A percentile compares a stretch with the other conserved stretches of the same genome.
These are phyloP conservation scores for Cunninghamia lanceolata DNA, from an alignment of 75 land plant species.

Conservation along the genomic window DNA sequence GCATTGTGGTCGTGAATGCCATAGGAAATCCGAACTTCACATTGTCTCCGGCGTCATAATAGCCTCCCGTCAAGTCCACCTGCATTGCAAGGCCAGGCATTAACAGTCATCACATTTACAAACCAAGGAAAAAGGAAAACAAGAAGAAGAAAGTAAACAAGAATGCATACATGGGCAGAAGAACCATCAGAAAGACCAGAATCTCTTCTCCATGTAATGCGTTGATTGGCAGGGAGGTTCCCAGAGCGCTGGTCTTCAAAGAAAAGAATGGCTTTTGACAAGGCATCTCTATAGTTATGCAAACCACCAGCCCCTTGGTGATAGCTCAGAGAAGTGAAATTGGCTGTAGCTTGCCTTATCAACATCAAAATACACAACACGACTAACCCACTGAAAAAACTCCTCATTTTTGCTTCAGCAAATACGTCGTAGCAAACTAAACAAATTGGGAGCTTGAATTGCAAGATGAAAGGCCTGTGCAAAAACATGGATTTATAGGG, in stretches of 20 bases:
- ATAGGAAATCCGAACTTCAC: conserved; percentile 98
- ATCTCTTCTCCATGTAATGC: conserved; percentile 68
- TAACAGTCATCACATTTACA: too few relatives aligned
- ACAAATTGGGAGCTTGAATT: not conserved
- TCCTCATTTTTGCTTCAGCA: not conserved
- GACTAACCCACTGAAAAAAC: not conserved
- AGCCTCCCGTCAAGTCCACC: conserved; percentile 93
- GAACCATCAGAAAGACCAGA: conserved; percentile 82
- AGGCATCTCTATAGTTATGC: conserved; percentile 70
- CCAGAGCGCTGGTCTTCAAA: conserved; percentile 86
- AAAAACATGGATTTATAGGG: not conserved
- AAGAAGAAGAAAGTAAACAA: not conserved
- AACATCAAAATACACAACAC: not conserved
- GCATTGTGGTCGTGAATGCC: conserved; percentile 97
- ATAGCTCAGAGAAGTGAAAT: not conserved
- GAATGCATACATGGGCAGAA: conserved; percentile 29
- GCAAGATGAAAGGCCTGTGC: not conserved
- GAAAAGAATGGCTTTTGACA: conserved; percentile 64
- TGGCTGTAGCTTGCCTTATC: not conserved
- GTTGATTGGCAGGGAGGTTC: conserved; percentile 58
- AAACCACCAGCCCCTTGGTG: conserved; percentile 18
- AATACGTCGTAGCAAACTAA: not conserved
- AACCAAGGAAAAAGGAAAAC: not conserved
- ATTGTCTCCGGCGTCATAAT: conserved; percentile 97
- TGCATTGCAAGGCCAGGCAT: conserved; percentile 22